Conservation (phyloP, 345 rosid genomes). For the Stellera chamaejasme region DNA sequence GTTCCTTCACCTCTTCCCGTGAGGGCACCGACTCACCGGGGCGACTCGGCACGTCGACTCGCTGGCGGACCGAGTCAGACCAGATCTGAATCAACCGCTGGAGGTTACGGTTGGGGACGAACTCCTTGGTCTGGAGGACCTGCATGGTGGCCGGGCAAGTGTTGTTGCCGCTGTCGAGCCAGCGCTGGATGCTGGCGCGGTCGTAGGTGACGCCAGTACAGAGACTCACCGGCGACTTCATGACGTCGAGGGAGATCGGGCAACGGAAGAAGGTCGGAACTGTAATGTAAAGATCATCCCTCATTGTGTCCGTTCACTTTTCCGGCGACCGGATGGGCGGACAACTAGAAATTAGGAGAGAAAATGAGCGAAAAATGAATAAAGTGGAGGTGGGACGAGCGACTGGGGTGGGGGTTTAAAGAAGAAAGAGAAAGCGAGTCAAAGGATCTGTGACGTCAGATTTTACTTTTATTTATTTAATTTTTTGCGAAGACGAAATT, state of each 20-base stretch:
- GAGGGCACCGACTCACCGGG: constrained; percentile 17
- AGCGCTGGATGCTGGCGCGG: constrained; percentile 72
- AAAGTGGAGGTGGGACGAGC: constrained; percentile 6
- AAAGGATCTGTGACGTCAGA: constrained; percentile 47
- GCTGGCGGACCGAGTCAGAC: constrained; percentile 45
- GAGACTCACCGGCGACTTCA: constrained; percentile 90
- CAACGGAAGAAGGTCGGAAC: constrained; percentile 78
- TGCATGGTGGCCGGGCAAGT: constrained; percentile 99
- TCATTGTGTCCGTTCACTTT: constrained; percentile 28
- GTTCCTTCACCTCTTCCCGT: constrained; percentile 23
- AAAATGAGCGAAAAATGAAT: constrained; percentile 1
- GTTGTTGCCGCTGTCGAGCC: constrained; percentile 86
- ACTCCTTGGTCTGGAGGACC: constrained; percentile 54
- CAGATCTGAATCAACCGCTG: constrained; percentile 81
- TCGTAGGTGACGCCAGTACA: constrained; percentile 96
- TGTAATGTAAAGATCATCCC: constrained; percentile 62
- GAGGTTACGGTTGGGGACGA: constrained; percentile 74
- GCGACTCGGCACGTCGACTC: constrained; percentile 14
- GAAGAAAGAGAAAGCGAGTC: constrained; percentile 31
- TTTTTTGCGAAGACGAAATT: background rate
- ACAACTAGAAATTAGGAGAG: constrained; percentile 11
- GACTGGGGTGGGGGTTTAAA: constrained; percentile 33
- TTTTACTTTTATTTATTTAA: constrained; percentile 19
- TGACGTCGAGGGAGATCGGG: constrained; percentile 92
- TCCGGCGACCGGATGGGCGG: constrained; percentile 20